phyloP scores from a whole-genome alignment of 2,329 filamentous ascomycete species.

The Periconia sp. region DNA sequence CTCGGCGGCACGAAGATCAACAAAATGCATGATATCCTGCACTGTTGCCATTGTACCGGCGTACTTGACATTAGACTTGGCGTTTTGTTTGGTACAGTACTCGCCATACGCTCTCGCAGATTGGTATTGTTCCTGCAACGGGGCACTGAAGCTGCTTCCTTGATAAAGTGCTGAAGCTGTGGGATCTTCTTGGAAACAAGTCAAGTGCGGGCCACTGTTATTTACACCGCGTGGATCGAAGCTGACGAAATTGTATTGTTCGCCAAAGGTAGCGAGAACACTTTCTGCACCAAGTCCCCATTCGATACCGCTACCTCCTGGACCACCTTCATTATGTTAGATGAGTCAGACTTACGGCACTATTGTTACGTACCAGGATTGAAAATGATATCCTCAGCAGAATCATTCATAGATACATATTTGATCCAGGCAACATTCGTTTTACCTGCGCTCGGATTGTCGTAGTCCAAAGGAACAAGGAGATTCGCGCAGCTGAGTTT shows the following conservation, averaged over 20 bases:
- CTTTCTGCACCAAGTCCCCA: slow-evolving; percentile 27
- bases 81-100: slow-evolving; percentile 17
- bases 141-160: slow-evolving; percentile 1
- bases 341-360: no score
- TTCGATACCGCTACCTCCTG: slow-evolving; percentile 51
- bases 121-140: slow-evolving; percentile 1
- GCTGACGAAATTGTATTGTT: slow-evolving; percentile 47
- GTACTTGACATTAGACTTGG: no score
- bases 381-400: slow-evolving; percentile 55
- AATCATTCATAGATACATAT: slow-evolving; percentile 48
- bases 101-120: slow-evolving; percentile 16
- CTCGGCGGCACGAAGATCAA: no score
- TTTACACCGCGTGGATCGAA: slow-evolving; percentile 52
- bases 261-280: slow-evolving; percentile 4
- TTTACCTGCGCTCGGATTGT: slow-evolving; percentile 18
- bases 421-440: slow-evolving; percentile 56
- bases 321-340: no score
- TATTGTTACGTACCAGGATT: no score
- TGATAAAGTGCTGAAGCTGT: slow-evolving; percentile 1
- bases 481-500: slow-evolving; percentile 58
- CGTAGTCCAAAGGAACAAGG: slow-evolving; percentile 53
- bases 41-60: no score
- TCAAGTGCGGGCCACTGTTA: slow-evolving; percentile 35
- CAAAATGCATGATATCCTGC: no score
- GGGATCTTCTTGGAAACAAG: slow-evolving; percentile 36